These are phyloP conservation scores for Puccinia triticina DNA, from an alignment of 1,284 basidiomycete species.

Conservation along the genomic window DNA sequence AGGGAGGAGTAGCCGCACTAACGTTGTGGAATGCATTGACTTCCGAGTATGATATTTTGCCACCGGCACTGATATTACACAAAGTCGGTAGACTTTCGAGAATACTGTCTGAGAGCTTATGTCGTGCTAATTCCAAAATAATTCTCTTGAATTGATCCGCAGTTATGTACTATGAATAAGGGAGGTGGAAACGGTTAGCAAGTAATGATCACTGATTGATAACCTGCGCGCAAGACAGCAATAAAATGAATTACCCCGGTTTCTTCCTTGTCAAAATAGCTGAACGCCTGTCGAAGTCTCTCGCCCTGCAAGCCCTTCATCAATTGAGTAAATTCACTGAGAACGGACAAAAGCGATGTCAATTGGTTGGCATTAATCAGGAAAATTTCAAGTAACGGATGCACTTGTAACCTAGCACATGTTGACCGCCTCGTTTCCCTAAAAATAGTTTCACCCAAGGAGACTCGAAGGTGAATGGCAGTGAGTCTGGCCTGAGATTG, in stretches of 20 bases:
- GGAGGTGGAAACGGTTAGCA: not conserved
- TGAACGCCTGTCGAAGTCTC: constrained; percentile 88
- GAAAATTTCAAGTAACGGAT: constrained; percentile 17
- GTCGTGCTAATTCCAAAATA: constrained; percentile 89
- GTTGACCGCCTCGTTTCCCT: constrained; percentile 82
- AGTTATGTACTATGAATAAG: constrained; percentile 76
- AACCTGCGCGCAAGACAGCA: not conserved
- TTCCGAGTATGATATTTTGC: constrained; percentile 89
- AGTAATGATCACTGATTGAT: not conserved
- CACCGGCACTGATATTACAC: constrained; percentile 80
- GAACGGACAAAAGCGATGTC: not conserved
- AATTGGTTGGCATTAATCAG: constrained; percentile 61
- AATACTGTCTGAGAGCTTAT: constrained; percentile 88
- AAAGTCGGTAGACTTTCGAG: constrained; percentile 85
- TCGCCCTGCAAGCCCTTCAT: constrained; percentile 97
- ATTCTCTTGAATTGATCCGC: constrained; percentile 91
- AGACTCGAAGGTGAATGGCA: constrained; percentile 92
- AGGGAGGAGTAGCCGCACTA: constrained; percentile 55
- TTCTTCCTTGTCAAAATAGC: constrained; percentile 72
- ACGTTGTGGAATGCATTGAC: constrained; percentile 95
- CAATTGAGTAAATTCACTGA: constrained; percentile 90
- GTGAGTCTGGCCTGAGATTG: constrained; percentile 75
- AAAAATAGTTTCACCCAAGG: constrained; percentile 94
- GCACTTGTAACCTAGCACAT: constrained; percentile 83
- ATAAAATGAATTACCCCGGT: constrained; percentile 34